Evolutionary conservation across 2,329 filamentous ascomycete genomes (phyloP), one percentile per base, ranked within the genome.

Genomic region (Beauveria sp.): DNA sequence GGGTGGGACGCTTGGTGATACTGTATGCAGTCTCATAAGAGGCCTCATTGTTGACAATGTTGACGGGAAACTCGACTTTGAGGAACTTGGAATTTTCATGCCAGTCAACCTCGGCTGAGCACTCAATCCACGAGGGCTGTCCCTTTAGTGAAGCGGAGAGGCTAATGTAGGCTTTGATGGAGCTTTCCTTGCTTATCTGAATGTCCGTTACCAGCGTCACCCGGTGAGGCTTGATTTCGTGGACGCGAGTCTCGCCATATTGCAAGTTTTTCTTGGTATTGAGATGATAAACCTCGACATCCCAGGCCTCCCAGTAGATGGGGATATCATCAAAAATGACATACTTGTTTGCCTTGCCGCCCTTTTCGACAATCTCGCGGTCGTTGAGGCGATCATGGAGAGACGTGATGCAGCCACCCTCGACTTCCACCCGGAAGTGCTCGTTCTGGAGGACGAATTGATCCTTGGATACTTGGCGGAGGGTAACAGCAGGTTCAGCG

Each of bases 271-370:
- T 84, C 62, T 92, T 87, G 2, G 92, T 95, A 61, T 96, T 87
- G 28, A 98, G 83, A 69, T 99, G 95, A 77, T 88, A 99, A 31
- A 98, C 93, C 75, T 99, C 95, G 6, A 98, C 93, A 73, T 99
- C 93, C 93, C 93, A 96, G 3, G 92, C 93, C 76, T 97, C 91
- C 93, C 92, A 98, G 78, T 96, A 96, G 26, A 97, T 83, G 24
- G 93, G 93, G 76, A 98, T 97, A 76, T 99, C 95, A 70, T 99
- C 95, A 69, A 96, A 98, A 26, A 98, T 86, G 66, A 98, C 93
- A 56, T 95, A 85, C 71, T 97, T 92, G 67, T 96, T 96, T 26
- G 89, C 93, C 72, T 93, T 93, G 26, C 84, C 83, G 43, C 84
- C 86, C 67, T 83, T 77, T 3, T 90, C 82, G 54, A 99, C 83